Percentiles rank a stretch among this genome's conserved stretches.
These are phyloP conservation scores for Oenanthe sinensis DNA, from an alignment of 129 eudicot genomes.

Conservation along the genomic window DNA sequence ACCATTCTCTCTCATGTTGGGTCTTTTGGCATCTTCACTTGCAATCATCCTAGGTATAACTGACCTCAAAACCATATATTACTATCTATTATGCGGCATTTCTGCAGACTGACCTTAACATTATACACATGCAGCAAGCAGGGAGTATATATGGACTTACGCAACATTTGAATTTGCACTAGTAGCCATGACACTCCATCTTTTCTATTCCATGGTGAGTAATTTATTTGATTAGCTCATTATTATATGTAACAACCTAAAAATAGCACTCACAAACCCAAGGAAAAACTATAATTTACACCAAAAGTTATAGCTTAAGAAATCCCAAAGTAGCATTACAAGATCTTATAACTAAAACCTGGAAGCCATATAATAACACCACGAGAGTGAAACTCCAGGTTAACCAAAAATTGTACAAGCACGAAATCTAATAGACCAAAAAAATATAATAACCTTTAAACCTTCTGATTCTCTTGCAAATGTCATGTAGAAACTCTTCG, in stretches of 20 bases:
- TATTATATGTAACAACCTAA: neutral
- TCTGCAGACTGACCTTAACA: constrained; percentile 2
- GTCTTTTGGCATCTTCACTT: constrained; percentile 53
- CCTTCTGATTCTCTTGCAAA: too few relatives aligned
- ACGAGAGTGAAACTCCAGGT: too few relatives aligned
- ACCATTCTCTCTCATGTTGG: constrained; percentile 76
- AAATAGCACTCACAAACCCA: too few relatives aligned
- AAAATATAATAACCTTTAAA: too few relatives aligned
- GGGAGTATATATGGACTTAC: constrained; percentile 78
- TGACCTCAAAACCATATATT: neutral
- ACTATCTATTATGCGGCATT: neutral
- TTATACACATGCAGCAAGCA: constrained; percentile 55
- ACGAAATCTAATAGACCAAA: too few relatives aligned
- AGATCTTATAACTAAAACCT: too few relatives aligned
- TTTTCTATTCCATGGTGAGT: constrained; percentile 68
- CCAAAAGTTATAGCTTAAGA: too few relatives aligned
- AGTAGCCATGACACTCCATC: constrained; percentile 56
- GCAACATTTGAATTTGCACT: constrained; percentile 94
- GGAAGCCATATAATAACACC: too few relatives aligned
- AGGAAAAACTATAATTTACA: too few relatives aligned
- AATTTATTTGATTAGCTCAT: neutral
- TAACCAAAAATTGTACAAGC: too few relatives aligned
- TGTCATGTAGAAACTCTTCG: too few relatives aligned
- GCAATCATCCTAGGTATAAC: constrained; percentile 57
- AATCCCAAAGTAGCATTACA: too few relatives aligned